Evolutionary conservation across 148 eudicot species (phyloP), one percentile per base, ranked within the genome.

Genomic region (Camellia lanceoleosa): DNA sequence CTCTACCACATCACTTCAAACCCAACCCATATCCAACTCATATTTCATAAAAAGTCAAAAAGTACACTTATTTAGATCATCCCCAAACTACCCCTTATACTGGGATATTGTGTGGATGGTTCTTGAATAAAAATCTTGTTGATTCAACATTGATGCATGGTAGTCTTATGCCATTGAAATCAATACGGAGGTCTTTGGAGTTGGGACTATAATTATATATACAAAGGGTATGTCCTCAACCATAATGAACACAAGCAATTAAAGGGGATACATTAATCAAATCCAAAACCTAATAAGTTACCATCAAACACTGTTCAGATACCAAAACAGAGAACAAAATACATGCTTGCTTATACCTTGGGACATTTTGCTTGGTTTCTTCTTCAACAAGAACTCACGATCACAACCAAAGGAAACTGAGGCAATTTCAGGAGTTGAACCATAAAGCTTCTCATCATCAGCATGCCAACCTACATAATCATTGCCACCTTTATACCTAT

Each of bases 401-500:
- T 95, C 94, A 79, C 97, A 95, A 42, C 98, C 98, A 87, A 95
- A 95, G 14, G 98, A 91, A 83, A 95, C 80, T 5, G 98, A 95
- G 51, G 93, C 98, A 84, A 95, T 93, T 74, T 93, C 89, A 30
- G 98, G 98, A 69, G 92, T 90, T 68, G 91, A 85, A 30, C 98
- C 97, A 72, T 95, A 95, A 23, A 95, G 90, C 70, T 88, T 87
- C 86, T 95, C 98, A 75, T 93, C 94, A 88, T 95, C 98, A 14
- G 98, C 88, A 87, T 95, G 98, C 97, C 97, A 95, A 68, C 92
- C 92, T 54, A 93, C 97, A 80, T 87, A 89, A 82, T 93, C 98
- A 80, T 88, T 82, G 38, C 98, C 97, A 70, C 86, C 89, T 76
- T 93, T 91, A 83, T 95, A 95, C 82, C 97, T 86, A 83, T 95